Evolutionary conservation across 1,139 yeast species (phyloP), one percentile per base, ranked within the genome.

Genomic region (Yamadazyma trypodendri): DNA sequence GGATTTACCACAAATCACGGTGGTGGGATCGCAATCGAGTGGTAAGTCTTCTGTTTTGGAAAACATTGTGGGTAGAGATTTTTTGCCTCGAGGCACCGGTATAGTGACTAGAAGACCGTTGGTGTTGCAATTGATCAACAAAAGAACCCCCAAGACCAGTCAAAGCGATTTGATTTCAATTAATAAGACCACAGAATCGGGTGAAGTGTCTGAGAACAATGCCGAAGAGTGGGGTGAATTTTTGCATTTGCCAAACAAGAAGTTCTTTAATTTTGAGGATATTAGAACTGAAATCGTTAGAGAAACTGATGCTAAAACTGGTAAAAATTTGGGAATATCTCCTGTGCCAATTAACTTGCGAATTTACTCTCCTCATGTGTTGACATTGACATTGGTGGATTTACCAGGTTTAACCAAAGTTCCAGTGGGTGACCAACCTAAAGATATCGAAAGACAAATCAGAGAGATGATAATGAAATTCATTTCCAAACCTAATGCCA

Each of bases 391-490:
- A 2, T 77, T 92, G 56, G 98, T 92, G 31, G 99, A 92, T 72
- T 75, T 92, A 53, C 99, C 99, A 11, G 99, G 99, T 45, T 76
- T 94, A 56, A 92, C 99, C 22, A 92, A 92, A 63, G 98, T 94
- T 29, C 98, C 99, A n/a, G 97, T 92, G 35, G 99, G 99, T 34
- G 98, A 92, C 62, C 99, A 92, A 65, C 99, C 99, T 38, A 87
- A 85, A 59, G 98, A 92, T 62, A 92, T 92, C 49, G 99, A 92
- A 70, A 82, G 79, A 48, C 96, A 87, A 64, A 94, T 92, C 53
- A 82, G 86, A 58, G 96, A 90, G 47, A 92, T 92, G 97, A 74
- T 92, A 42, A 74, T 92, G 76, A 88, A 88, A 62, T 92, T 85
- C 60, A 92, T 92, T 53, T 82, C 96, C 25, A 90, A 89, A 61